A percentile compares a stretch with the other conserved stretches of the same genome.
Evolutionary conservation across 306 rosid species (phyloP).

Genomic region (Cucurbita moschata): DNA sequence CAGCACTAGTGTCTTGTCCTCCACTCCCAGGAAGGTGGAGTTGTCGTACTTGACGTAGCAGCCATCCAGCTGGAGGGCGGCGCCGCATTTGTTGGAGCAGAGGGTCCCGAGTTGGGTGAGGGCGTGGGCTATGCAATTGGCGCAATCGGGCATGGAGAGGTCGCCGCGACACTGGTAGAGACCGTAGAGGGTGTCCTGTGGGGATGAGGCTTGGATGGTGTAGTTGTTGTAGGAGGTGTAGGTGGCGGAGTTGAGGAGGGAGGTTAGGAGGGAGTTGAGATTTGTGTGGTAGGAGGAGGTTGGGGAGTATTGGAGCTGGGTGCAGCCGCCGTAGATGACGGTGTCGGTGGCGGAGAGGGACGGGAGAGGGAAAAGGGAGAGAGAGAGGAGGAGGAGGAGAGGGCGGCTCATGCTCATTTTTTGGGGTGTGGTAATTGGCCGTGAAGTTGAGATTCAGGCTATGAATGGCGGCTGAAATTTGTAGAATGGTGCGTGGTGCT

Average conservation of each 20-base stretch:
- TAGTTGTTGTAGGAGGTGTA: slow-evolving; percentile 70
- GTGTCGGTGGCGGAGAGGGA: slow-evolving; percentile 29
- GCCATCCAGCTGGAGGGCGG: slow-evolving; percentile 64
- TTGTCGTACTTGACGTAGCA: slow-evolving; percentile 82
- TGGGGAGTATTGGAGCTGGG: slow-evolving; percentile 42
- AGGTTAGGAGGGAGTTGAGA: slow-evolving; percentile 75
- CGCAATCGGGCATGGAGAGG: slow-evolving; percentile 77
- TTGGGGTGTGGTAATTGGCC: too few relatives aligned
- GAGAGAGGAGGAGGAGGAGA: background rate
- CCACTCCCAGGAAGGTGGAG: slow-evolving; percentile 43
- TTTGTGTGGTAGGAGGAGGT: slow-evolving; percentile 56
- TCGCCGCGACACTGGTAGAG: slow-evolving; percentile 93
- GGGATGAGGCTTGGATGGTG: slow-evolving; percentile 42
- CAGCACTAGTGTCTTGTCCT: slow-evolving; percentile 61
- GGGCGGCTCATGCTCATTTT: too few relatives aligned
- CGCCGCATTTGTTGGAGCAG: slow-evolving; percentile 46
- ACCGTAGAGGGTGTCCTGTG: slow-evolving; percentile 40
- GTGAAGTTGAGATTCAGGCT: too few relatives aligned
- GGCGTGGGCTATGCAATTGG: slow-evolving; percentile 45
- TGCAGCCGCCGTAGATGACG: slow-evolving; percentile 79
- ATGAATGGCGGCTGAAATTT: too few relatives aligned
- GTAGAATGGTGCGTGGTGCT: too few relatives aligned
- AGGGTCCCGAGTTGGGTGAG: slow-evolving; percentile 30
- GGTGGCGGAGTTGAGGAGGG: slow-evolving; percentile 81
- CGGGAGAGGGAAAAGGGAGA: background rate